Evolutionary conservation across 805 yeast species (phyloP).

Genomic region (Kuraishia cidri): DNA sequence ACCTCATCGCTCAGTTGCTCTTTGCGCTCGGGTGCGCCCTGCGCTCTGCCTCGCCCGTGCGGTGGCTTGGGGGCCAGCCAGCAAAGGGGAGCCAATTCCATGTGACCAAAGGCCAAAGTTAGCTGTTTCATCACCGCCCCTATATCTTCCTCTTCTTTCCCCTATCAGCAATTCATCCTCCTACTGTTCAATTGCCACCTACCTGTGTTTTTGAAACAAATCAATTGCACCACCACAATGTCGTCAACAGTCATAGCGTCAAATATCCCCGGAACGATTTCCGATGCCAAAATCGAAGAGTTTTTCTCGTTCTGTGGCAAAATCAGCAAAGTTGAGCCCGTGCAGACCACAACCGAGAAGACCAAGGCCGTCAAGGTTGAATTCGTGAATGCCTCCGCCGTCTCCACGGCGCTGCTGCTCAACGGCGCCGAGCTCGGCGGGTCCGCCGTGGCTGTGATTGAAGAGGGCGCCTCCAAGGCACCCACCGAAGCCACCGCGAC

Average conservation of each 20-base stretch:
- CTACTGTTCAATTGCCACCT: too few relatives aligned
- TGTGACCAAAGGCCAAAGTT: too few relatives aligned
- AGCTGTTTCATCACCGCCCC: too few relatives aligned
- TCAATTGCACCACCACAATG: slow-evolving; percentile 1
- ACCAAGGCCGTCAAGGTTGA: slow-evolving; percentile 34
- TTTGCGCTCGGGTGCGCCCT: too few relatives aligned
- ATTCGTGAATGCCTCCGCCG: slow-evolving; percentile 52
- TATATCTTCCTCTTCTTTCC: too few relatives aligned
- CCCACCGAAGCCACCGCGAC: neutral
- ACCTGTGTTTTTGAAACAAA: too few relatives aligned
- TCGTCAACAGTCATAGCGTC: slow-evolving; percentile 38
- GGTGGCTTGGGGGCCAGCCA: too few relatives aligned
- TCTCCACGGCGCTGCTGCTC: slow-evolving; percentile 60
- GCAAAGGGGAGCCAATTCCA: too few relatives aligned
- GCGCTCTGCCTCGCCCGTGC: too few relatives aligned
- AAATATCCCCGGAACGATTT: slow-evolving; percentile 40
- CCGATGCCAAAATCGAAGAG: slow-evolving; percentile 44
- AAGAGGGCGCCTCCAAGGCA: slow-evolving; percentile 14
- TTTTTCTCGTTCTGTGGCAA: slow-evolving; percentile 75
- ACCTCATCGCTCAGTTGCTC: too few relatives aligned
- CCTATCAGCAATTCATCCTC: too few relatives aligned
- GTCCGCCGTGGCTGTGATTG: slow-evolving; percentile 37
- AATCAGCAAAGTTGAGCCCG: slow-evolving; percentile 23
- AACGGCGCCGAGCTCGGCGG: slow-evolving; percentile 71
- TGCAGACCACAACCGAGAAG: slow-evolving; percentile 20